phyloP scores from a whole-genome alignment of 495 filamentous ascomycete genomes.

The Lasiosphaeria hispida region DNA sequence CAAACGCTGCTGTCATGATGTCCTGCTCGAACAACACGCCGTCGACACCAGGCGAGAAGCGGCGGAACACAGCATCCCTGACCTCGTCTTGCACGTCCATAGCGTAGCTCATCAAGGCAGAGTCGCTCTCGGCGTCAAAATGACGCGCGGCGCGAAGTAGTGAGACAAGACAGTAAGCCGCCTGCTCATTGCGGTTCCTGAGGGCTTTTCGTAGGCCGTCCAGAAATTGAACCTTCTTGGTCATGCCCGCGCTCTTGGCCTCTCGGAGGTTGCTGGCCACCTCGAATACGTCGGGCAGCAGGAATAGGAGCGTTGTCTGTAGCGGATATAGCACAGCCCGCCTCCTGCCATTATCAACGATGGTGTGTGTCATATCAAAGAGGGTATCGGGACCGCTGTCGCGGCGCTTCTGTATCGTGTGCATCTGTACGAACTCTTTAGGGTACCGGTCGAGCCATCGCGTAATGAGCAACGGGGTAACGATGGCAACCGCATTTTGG shows the following conservation, averaged over 20 bases:
- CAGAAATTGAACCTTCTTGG: conserved; percentile 61
- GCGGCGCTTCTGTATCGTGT: conserved; percentile 53
- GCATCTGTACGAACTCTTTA: conserved; percentile 58
- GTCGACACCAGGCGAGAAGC: conserved; percentile 45
- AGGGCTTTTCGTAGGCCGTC: conserved; percentile 59
- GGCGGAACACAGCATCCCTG: conserved; percentile 59
- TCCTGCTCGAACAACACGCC: conserved; percentile 52
- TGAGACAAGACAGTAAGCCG: conserved; percentile 59
- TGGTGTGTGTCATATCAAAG: conserved; percentile 60
- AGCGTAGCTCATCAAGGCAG: conserved; percentile 60
- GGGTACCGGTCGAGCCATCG: conserved; percentile 63
- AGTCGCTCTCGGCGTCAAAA: conserved; percentile 58
- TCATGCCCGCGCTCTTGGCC: conserved; percentile 54
- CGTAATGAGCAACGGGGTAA: conserved; percentile 56
- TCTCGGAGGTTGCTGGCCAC: conserved; percentile 60
- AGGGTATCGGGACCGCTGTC: conserved; percentile 61
- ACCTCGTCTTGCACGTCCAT: conserved; percentile 66
- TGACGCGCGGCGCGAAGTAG: conserved; percentile 59
- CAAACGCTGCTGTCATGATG: conserved; percentile 63
- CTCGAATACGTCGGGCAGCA: conserved; percentile 63
- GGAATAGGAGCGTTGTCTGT: conserved; percentile 57
- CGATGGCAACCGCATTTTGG: conserved; percentile 59
- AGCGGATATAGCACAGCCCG: conserved; percentile 58
- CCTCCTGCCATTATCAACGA: conserved; percentile 52
- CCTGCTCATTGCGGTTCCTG: conserved; percentile 55